Evolutionary conservation across 2,329 filamentous ascomycete species (phyloP), one percentile per base, ranked within the genome.

Genomic region (Nannizzia gypsea): DNA sequence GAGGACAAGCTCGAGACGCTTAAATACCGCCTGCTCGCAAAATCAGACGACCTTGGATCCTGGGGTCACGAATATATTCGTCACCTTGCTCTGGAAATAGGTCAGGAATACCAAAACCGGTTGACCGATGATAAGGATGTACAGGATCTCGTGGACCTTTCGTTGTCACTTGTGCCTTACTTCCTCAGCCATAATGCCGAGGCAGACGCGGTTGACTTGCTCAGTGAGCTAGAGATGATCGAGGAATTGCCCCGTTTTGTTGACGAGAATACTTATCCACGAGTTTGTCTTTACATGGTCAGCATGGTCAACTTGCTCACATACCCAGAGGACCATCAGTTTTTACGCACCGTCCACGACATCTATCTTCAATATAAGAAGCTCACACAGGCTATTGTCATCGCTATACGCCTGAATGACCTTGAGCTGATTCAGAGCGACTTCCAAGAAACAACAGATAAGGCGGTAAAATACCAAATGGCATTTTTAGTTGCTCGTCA

Each of bases 51-150:
- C 74, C 90, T 99, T 69, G 88, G 86, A 60, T 96, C 92, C 4
- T 99, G 93, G 93, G 93, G 93, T 61, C 95, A 99, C 73, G 93
- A 99, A 80, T 99, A 99, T 74, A 90, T 95, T 70, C 84, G 95
- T 63, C 95, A 99, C 77, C 80, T 99, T 65, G 92, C 93, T 26
- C 80, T 99, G 62, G 92, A 99, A 77, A 93, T 99, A 66, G 93
- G 93, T 60, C 87, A 95, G 74, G 92, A 97, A 64, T 96, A 95
- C 71, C 88, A 84, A 71, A 91, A 90, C 75, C 84, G 92, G 66
- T 78, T 96, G 73, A 87, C 89, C 57, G 86, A 89, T 34, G 93
- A 97, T 63, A 87, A 93, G 72, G 81, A 88, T 26, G 86, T 86
- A 22, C 82, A 89, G 67, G 92, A 99, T 69, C 80, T 99, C 60